Base-by-base conservation (phyloP, 2,329 filamentous ascomycete genomes). In the Penicillium expansum region DNA sequence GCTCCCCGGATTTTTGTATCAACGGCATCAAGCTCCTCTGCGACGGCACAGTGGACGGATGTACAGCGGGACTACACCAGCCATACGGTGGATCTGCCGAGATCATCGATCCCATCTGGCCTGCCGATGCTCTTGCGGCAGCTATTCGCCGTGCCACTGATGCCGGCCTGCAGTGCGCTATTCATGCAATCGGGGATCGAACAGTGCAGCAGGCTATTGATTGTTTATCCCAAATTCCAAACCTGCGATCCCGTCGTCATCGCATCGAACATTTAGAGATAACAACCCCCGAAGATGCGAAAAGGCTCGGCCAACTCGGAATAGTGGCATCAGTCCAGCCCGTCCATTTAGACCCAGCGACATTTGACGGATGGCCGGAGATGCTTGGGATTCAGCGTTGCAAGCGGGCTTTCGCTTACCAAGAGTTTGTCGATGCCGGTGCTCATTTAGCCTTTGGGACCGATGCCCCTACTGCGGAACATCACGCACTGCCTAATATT, bases 191-290 rank as follows among this genome's bases (percentile, higher is more conserved):
- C 52, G 79, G 80, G 16, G 79, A 82, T 52, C 68, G 69, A 50
- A 76, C 79, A 5, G 75, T 81, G 9, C 69, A 70, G 20, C 72
- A 74, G 30, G 77, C 78, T 8, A 76, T 82, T 57, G 73, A 80
- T 35, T 55, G 55, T 38, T 18, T 61, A 44, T 56, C 52, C 9
- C 29, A 42, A 9, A 5, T 60, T 13, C 30, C 14, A 13, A 29
- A 62, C 73, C n/a, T 71, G 72, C 14, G 63, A 48, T 10, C 55
- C 55, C 33, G 69, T 70, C 14, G 79, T 4, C 79, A 80, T 58
- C 75, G 79, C 22, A 81, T 82, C 57, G 80, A 82, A 64, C 79
- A 82, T 65, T 69, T 82, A 10, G 79, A 82, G 62, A 70, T 82
- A 39, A 79, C 78, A 0, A 71, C 76, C 0, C 73, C 76, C 0